phyloP scores from a whole-genome alignment of 345 rosid species.

The Salix viminalis region DNA sequence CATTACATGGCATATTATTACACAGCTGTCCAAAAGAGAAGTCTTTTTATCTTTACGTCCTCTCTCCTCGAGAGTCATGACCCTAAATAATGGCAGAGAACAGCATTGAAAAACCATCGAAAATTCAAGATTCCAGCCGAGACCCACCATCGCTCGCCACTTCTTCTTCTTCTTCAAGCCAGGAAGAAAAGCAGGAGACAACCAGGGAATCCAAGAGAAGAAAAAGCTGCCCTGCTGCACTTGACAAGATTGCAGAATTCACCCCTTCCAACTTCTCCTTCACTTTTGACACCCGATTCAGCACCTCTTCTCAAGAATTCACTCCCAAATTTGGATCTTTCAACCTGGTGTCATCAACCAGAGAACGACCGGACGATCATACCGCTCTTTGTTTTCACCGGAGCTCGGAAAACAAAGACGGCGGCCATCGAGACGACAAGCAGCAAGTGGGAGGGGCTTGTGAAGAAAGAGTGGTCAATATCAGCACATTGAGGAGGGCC shows the following conservation, averaged over 20 bases:
- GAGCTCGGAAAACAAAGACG: neutral
- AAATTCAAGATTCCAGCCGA: neutral
- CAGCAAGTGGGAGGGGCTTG: neutral
- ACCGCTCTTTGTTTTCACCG: neutral
- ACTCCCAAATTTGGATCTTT: slow-evolving; percentile 33
- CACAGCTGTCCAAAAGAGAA: neutral
- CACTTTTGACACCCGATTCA: slow-evolving; percentile 25
- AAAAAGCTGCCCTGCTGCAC: slow-evolving; percentile 18
- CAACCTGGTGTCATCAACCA: neutral
- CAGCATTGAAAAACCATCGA: neutral
- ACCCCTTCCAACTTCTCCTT: neutral
- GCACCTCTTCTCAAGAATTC: slow-evolving; percentile 5
- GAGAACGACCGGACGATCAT: neutral
- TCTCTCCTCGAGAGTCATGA: neutral
- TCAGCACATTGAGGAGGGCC: neutral
- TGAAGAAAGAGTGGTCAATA: neutral
- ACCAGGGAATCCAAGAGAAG: slow-evolving; percentile 17
- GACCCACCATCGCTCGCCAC: neutral
- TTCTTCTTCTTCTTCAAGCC: neutral
- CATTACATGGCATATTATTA: neutral
- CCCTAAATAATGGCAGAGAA: neutral
- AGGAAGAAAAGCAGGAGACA: slow-evolving; percentile 1
- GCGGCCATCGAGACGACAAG: neutral
- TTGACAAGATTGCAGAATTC: slow-evolving; percentile 4
- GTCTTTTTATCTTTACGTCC: neutral